Evolutionary conservation across 2,329 filamentous ascomycete genomes (phyloP).

Genomic region (Diatrype stigma): DNA sequence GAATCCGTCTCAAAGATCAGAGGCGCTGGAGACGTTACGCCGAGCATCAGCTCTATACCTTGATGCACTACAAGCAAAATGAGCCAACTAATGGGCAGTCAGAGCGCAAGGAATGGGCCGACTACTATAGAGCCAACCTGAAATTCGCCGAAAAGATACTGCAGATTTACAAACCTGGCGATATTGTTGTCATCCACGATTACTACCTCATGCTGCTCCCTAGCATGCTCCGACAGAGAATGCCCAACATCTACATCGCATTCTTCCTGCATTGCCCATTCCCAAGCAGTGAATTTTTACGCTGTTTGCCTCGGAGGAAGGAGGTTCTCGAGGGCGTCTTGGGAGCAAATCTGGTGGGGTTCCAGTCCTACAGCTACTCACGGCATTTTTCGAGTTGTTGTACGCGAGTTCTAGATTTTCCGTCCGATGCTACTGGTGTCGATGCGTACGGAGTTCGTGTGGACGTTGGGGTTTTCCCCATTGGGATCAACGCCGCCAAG

Average conservation of each 20-base stretch:
- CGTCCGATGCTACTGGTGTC: conserved; percentile 78
- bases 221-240: conserved; percentile 77
- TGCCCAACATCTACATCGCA: conserved; percentile 87
- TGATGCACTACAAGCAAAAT: conserved; percentile 95
- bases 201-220: conserved; percentile 90
- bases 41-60: conserved; percentile 84
- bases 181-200: conserved; percentile 89
- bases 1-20: conserved; percentile 76
- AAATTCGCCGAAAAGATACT: conserved; percentile 87
- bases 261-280: conserved; percentile 95
- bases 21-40: conserved; percentile 84
- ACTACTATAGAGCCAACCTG: conserved; percentile 91
- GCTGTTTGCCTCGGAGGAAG: conserved; percentile 82
- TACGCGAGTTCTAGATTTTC: conserved; percentile 84
- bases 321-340: conserved; percentile 87
- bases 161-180: conserved; percentile 84
- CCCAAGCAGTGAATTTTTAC: conserved; percentile 91
- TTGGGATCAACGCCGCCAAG: conserved; percentile 84
- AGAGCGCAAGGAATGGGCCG: conserved; percentile 80
- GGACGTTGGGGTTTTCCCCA: conserved; percentile 88
- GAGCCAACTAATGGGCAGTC: conserved; percentile 81
- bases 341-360: conserved; percentile 88
- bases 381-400: conserved; percentile 94
- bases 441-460: conserved; percentile 87
- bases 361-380: conserved; percentile 94